Conservation (phyloP, 2,329 filamentous ascomycete genomes). For the Botryotinia convoluta region DNA sequence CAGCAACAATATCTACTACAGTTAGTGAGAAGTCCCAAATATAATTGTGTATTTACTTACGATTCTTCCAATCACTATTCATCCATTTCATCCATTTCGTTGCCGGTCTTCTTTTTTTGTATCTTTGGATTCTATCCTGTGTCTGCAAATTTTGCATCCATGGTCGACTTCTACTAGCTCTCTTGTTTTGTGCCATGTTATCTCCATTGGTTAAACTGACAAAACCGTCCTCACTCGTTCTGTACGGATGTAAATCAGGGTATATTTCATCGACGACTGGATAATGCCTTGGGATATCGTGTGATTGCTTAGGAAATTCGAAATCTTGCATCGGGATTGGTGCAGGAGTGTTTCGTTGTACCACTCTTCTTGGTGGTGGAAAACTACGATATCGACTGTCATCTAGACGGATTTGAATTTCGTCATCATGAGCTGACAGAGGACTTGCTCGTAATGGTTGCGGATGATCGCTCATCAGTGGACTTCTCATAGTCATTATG, state of each 20-base stretch:
- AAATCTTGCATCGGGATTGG: slow-evolving; percentile 4
- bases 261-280: not conserved
- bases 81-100: slow-evolving; percentile 20
- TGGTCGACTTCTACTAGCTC: slow-evolving; percentile 2
- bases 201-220: not conserved
- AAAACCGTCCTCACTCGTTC: not conserved
- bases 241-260: not conserved
- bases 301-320: not conserved
- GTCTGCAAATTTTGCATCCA: slow-evolving; percentile 16
- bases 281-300: not conserved
- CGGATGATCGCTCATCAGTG: not conserved
- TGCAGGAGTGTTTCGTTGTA: not conserved
- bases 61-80: slow-evolving; percentile 22
- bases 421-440: not conserved
- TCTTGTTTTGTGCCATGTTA: not conserved
- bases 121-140: not conserved
- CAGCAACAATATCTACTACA: slow-evolving; percentile 32
- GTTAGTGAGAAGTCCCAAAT: not conserved
- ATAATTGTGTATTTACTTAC: slow-evolving; percentile 24
- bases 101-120: not conserved
- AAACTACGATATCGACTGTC: slow-evolving; percentile 4
- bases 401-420: not conserved
- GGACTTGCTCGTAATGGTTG: not conserved
- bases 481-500: not conserved
- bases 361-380: not conserved